Evolutionary conservation across 495 filamentous ascomycete species (phyloP).

Genomic region (Neurospora africana): DNA sequence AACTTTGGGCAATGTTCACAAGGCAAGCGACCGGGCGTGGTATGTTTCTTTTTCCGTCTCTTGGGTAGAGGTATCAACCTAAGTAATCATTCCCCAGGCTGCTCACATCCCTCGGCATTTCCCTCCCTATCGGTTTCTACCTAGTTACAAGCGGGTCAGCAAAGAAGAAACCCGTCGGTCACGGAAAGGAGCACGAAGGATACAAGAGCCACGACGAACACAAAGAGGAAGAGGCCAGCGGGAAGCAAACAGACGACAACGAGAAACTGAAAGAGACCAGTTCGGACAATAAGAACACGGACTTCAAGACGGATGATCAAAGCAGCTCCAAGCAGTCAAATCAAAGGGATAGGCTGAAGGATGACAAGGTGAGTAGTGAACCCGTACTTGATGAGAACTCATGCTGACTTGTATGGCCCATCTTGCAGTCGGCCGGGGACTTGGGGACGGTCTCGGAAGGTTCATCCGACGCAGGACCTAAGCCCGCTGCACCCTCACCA

Average conservation of each 20-base stretch:
- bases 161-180: background rate
- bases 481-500: background rate
- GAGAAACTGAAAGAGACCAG: background rate
- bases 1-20: constrained; percentile 1
- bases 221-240: background rate
- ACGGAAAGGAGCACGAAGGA: background rate
- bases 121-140: constrained; percentile 8
- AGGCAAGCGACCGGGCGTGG: constrained; percentile 13
- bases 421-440: background rate
- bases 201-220: background rate
- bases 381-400: background rate
- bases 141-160: background rate
- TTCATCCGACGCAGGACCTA: background rate
- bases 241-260: constrained; percentile 23
- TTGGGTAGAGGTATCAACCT: background rate
- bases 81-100: constrained; percentile 1
- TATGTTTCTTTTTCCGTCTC: background rate
- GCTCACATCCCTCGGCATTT: constrained; percentile 10
- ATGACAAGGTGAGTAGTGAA: background rate
- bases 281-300: background rate
- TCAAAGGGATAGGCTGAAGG: background rate
- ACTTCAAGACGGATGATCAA: background rate
- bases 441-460: background rate
- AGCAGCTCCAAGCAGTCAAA: background rate
- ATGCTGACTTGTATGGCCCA: background rate